phyloP scores from a whole-genome alignment of 2,329 filamentous ascomycete species.

The Daldinia sp. region DNA sequence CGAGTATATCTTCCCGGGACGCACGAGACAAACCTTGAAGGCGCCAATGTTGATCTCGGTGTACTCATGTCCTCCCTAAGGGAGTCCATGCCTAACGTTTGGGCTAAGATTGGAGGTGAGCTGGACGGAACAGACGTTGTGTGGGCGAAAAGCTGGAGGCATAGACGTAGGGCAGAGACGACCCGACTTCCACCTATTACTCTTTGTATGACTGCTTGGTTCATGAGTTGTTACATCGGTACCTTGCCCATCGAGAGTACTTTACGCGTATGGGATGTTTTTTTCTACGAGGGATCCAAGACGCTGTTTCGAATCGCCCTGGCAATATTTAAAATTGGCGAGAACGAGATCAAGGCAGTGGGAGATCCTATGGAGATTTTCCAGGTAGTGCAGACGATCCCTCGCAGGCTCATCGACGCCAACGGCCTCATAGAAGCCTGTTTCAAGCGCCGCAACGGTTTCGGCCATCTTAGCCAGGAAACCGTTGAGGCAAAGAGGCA shows the following conservation, averaged over 20 bases:
- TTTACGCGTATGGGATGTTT: conserved; percentile 91
- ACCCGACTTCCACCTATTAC: conserved; percentile 84
- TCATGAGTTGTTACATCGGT: conserved; percentile 96
- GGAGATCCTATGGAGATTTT: conserved; percentile 95
- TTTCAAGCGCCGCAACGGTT: conserved; percentile 80
- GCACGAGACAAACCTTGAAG: conserved; percentile 88
- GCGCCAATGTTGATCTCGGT: conserved; percentile 91
- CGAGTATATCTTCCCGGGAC: conserved; percentile 88
- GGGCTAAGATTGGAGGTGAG: conserved; percentile 86
- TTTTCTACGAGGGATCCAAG: conserved; percentile 95
- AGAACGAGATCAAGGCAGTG: conserved; percentile 80
- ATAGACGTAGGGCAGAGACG: conserved; percentile 52
- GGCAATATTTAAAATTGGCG: conserved; percentile 88
- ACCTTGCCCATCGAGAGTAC: conserved; percentile 92
- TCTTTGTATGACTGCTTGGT: conserved; percentile 93
- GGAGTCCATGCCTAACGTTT: conserved; percentile 82
- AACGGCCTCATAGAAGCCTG: conserved; percentile 84
- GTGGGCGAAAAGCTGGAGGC: conserved; percentile 51
- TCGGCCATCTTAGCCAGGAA: conserved; percentile 82
- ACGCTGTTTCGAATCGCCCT: conserved; percentile 92
- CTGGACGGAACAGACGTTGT: conserved; percentile 60
- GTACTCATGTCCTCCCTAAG: conserved; percentile 89
- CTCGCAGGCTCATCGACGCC: conserved; percentile 80
- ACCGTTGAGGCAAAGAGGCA: conserved; percentile 79
- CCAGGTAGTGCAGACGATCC: conserved; percentile 88